phyloP scores from a whole-genome alignment of 495 filamentous ascomycete species.

The Lentithecium fluviatile region DNA sequence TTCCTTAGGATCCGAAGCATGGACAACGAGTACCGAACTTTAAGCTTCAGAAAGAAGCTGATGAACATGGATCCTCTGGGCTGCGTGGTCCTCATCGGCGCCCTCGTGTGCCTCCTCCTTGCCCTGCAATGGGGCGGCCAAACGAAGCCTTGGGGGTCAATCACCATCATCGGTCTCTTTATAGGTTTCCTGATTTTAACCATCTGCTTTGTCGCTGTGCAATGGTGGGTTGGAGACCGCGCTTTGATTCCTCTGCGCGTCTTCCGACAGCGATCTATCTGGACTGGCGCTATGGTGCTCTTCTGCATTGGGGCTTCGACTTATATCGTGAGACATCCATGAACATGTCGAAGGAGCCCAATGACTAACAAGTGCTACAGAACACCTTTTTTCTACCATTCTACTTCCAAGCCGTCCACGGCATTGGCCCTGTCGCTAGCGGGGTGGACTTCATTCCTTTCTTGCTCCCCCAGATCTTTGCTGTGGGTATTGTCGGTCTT shows the following conservation, averaged over 20 bases:
- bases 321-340: slow-evolving; percentile 17
- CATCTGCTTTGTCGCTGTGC: not conserved
- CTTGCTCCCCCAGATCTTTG: not conserved
- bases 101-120: not conserved
- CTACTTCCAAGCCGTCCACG: slow-evolving; percentile 38
- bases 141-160: not conserved
- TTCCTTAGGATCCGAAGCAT: not conserved
- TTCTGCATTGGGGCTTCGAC: slow-evolving; percentile 32
- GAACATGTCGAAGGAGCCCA: not conserved
- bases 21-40: not conserved
- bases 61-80: not conserved
- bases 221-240: not conserved
- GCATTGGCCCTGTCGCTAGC: slow-evolving; percentile 13
- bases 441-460: not conserved
- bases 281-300: slow-evolving; percentile 22
- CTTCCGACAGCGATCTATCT: not conserved
- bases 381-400: slow-evolving; percentile 36
- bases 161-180: not conserved
- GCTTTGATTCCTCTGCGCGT: not conserved
- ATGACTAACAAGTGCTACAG: not conserved
- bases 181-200: not conserved
- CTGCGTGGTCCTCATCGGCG: not conserved
- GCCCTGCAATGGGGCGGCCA: not conserved
- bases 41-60: not conserved
- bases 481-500: too few species aligned